Evolutionary conservation across 345 rosid species (phyloP).

Genomic region (Dimocarpus longan): DNA sequence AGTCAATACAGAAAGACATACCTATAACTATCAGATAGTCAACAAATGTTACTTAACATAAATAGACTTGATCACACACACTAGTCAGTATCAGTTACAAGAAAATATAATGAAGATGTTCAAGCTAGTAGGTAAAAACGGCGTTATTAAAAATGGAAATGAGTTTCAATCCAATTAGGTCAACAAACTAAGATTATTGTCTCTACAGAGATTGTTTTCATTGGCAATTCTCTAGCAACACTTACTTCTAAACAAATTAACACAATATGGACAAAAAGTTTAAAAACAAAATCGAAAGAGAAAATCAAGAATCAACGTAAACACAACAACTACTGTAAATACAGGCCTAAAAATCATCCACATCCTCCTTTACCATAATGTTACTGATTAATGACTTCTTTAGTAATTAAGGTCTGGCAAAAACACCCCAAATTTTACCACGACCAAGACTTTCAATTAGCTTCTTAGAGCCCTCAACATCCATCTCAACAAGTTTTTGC

Average conservation of each 20-base stretch:
- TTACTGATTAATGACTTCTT: constrained; percentile 7
- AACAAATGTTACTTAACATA: neutral
- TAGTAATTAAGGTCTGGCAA: constrained; percentile 49
- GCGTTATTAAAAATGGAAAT: constrained; percentile 10
- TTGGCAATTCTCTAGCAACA: constrained; percentile 24
- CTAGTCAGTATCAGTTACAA: neutral
- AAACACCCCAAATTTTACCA: constrained; percentile 86
- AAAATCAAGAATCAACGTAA: constrained; percentile 19
- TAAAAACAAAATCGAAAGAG: constrained; percentile 14
- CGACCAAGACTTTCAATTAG: constrained; percentile 62
- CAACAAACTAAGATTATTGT: constrained; percentile 33
- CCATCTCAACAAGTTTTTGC: constrained; percentile 76
- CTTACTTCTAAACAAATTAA: constrained; percentile 33
- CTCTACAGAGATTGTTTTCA: constrained; percentile 34
- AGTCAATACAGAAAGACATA: neutral
- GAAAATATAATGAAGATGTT: neutral
- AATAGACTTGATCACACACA: neutral
- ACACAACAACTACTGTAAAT: constrained; percentile 49
- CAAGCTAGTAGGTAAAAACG: neutral
- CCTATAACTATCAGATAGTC: neutral
- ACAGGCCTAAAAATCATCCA: constrained; percentile 27
- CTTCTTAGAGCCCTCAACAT: constrained; percentile 84
- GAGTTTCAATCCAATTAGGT: constrained; percentile 35
- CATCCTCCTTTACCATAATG: constrained; percentile 6
- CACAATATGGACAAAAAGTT: constrained; percentile 44